Evolutionary conservation across 148 eudicot genomes (phyloP), one percentile per base, ranked within the genome.

Genomic region (Rhododendron henanense): DNA sequence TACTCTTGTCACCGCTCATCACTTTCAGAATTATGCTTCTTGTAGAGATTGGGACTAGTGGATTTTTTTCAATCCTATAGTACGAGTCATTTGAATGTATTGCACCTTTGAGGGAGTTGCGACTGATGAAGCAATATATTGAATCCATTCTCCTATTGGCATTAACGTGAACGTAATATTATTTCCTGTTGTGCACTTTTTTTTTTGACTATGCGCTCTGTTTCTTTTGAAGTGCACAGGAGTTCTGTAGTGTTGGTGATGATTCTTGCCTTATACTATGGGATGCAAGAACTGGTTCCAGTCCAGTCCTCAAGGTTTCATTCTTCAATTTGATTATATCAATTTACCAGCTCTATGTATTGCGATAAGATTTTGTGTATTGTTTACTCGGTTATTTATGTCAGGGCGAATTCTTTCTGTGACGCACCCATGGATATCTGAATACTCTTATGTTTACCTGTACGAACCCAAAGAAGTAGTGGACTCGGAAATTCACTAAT

Each of bases 241-340:
- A 96, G 87, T 96, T 94, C 86, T 96, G 98, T 82, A 96, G 98
- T 31, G 99, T 96, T 44, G 99, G 98, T 76, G 99, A 95, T 88
- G 99, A 96, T 91, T 94, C 98, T 50, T 92, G 98, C 88, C 94
- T 96, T 69, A 94, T 96, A 81, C 86, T 96, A 77, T 96, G 97
- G 98, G 98, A 96, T 88, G 92, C 98, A 59, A 93, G 98, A 93
- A 87, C 88, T 67, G 96, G 98, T 85, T 82, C 90, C 81, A 55
- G 84, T 82, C 98, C 97, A 74, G 97, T 86, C 28, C 84, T 81
- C 87, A 94, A 93, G 97, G 98, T 95, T 83, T 88, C 10, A 31
- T 82, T 73, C 83, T 85, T 48, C 25, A 25, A 11, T 81, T 76
- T 23, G 53, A 31, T 78, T 47, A 13, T 31, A 18, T 86, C 71